These are phyloP conservation scores for Nicotiana attenuata DNA, from an alignment of 257 asterid species.

Conservation along the genomic window DNA sequence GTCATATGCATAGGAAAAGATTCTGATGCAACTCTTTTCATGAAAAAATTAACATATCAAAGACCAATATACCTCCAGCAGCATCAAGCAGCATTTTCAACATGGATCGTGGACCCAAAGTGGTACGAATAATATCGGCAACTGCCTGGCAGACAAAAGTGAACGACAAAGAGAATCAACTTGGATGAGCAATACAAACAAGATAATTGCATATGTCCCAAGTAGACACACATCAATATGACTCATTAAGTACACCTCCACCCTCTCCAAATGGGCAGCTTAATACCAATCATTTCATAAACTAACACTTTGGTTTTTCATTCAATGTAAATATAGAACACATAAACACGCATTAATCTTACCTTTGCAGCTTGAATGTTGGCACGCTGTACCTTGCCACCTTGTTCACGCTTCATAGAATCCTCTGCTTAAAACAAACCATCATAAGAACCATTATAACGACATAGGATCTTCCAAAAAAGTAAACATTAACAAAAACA, in stretches of 20 bases:
- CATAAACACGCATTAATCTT: not conserved
- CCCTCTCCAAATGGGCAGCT: no score
- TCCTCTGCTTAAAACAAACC: conserved; percentile 55
- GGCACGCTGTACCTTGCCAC: conserved; percentile 79
- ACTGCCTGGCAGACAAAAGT: conserved; percentile 54
- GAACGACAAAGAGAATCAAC: not conserved
- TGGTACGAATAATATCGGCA: conserved; percentile 89
- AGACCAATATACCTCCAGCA: conserved; percentile 50
- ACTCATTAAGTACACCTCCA: no score
- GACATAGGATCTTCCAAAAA: not conserved
- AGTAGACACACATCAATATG: no score
- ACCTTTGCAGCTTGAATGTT: conserved; percentile 98
- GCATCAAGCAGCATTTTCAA: conserved; percentile 93
- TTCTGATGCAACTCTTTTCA: not conserved
- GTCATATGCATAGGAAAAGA: no score
- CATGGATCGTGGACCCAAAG: conserved; percentile 94
- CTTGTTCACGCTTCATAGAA: conserved; percentile 83
- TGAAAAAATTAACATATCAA: not conserved
- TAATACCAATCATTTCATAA: not conserved
- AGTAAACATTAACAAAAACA: not conserved
- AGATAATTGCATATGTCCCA: not conserved
- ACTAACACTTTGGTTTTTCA: no score
- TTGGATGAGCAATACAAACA: not conserved
- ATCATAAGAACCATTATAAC: not conserved
- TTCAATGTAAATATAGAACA: not conserved